Base-by-base conservation (phyloP, 108 stramenopile genomes). In the Nitzschia sp. region DNA sequence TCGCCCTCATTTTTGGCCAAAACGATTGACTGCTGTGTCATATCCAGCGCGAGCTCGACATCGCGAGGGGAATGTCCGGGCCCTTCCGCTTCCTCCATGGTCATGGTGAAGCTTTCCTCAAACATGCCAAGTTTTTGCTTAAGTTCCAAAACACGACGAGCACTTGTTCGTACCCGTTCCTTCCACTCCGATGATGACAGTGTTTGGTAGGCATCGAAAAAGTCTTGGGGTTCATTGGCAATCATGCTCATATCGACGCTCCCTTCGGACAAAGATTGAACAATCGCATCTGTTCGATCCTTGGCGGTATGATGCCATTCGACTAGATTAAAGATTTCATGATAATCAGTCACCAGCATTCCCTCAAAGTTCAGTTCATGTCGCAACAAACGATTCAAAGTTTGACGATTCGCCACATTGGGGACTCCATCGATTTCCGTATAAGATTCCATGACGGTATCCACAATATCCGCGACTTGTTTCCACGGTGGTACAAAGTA, bases 231-330 rank as follows among this genome's bases (percentile, higher is more conserved):
- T 19, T 76, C 63, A 9, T 63, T 77, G 4, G 85, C 85, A 45
- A 86, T 77, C 88, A 89, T 90, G 50, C 82, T 81, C 90, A 95
- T 92, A 58, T 95, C 93, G 23, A 95, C 86, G 47, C 73, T 81
- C 23, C 88, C 89, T 44, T 90, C 87, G 36, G 33, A 13, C 65
- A 92, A 68, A 29, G 88, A 56, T 33, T 83, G 35, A n/a, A 52
- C 22, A 5, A 87, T 68, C 22, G 92, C 83, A 23, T 93, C 72
- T 4, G 55, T 65, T 5, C 41, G 15, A 27, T 57, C 44, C 1
- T 46, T 21, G 1, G 79, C 76, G 19, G 77, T 73, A 30, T 73
- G 73, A 75, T 95, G 93, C 79, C 81, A 92, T 17, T 58, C 45
- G 27, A 81, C 36, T 23, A 88, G 45, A 63, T 95, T 95, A 32